Conservation (phyloP, 106 monocot species). For the Dendrobium chrysotoxum region DNA sequence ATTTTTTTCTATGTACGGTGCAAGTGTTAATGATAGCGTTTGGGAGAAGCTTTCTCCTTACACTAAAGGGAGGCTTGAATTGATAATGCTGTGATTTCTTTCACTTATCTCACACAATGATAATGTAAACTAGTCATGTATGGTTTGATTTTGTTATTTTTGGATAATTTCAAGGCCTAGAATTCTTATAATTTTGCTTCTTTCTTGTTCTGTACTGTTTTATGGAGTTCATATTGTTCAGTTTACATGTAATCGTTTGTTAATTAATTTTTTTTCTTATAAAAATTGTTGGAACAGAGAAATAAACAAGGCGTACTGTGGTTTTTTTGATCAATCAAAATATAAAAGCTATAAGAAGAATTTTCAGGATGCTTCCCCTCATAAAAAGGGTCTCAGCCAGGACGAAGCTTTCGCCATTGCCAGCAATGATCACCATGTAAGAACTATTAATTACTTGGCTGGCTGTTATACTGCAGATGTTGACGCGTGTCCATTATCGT, state of each 20-base stretch:
- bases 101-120: neutral
- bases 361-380: conserved; percentile 4
- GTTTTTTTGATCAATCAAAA: conserved; percentile 54
- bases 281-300: conserved; percentile 41
- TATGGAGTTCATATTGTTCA: neutral
- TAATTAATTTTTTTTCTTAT: neutral
- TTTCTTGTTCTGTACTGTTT: neutral
- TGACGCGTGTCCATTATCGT: neutral
- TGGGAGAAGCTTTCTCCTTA: no score
- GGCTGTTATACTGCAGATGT: neutral
- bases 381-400: neutral
- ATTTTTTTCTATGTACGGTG: no score
- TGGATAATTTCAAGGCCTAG: neutral
- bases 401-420: conserved; percentile 2
- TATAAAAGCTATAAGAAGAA: conserved; percentile 17
- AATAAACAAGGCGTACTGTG: conserved; percentile 89
- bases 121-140: neutral
- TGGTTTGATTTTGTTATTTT: neutral
- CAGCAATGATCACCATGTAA: conserved; percentile 13
- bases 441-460: conserved; percentile 1
- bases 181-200: no score
- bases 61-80: no score
- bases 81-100: no score
- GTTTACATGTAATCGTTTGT: neutral
- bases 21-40: no score